These are phyloP conservation scores for Limonium bicolor DNA, from an alignment of 148 eudicot species.

Conservation along the genomic window DNA sequence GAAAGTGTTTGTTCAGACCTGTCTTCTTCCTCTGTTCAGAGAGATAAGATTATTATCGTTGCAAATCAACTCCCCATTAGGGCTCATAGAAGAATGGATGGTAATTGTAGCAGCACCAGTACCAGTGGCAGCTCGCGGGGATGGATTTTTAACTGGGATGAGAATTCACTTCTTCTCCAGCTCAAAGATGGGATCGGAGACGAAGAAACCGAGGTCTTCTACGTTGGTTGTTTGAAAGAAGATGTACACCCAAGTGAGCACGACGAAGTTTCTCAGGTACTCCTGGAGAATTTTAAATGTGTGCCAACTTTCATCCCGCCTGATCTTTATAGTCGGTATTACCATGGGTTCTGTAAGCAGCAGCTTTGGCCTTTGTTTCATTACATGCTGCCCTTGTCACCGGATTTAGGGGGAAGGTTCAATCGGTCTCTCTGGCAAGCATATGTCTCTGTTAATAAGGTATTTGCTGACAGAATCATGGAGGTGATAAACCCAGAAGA, in stretches of 20 bases:
- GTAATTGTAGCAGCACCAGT: not conserved
- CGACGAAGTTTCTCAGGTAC: conserved; percentile 24
- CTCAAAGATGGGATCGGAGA: conserved; percentile 23
- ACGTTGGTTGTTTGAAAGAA: conserved; percentile 22
- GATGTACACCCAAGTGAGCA: conserved; percentile 20
- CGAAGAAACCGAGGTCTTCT: conserved; percentile 27
- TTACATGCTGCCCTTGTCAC: conserved; percentile 28
- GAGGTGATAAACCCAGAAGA: conserved; percentile 29
- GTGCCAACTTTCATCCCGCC: conserved; percentile 23
- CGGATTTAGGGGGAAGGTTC: conserved; percentile 25
- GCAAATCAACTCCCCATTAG: conserved; percentile 21
- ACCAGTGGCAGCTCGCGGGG: conserved; percentile 9
- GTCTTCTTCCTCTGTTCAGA: conserved; percentile 15
- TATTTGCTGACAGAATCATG: conserved; percentile 25
- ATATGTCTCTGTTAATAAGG: conserved; percentile 25
- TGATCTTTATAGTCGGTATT: conserved; percentile 15
- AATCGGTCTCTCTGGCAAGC: conserved; percentile 29
- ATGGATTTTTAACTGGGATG: conserved; percentile 29
- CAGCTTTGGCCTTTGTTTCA: conserved; percentile 32
- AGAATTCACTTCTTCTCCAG: conserved; percentile 20
- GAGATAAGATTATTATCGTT: conserved; percentile 22
- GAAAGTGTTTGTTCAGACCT: conserved; percentile 23
- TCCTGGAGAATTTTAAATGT: conserved; percentile 24
- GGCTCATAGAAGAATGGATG: conserved; percentile 18
- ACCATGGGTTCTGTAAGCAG: conserved; percentile 32